Base-by-base conservation (phyloP, 192 early-diverging fungal genomes). In the Jimgerdemannia lactiflua region DNA sequence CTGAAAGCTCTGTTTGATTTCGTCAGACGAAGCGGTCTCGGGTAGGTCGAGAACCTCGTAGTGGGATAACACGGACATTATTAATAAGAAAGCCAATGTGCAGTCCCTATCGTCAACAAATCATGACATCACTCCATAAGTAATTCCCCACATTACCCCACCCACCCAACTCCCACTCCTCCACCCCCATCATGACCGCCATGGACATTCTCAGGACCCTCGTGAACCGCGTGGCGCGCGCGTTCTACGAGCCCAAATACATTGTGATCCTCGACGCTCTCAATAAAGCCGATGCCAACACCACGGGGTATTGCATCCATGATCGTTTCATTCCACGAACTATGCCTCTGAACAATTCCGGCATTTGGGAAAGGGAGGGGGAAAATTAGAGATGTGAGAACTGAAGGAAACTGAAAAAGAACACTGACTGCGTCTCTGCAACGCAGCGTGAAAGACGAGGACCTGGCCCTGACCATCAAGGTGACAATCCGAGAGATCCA, bases 181-280 rank as follows among this genome's bases (percentile, higher is more conserved):
- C 49, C 49, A 54, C n/a, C n/a, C 29, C 29, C 29, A 59, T 14
- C 6, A 59, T 59, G 19, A 11, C 18, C 29, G 20, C 71, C 81
- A 82, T 64, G 75, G 85, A 76, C 77, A 81, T 90, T 11, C 86
- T 92, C 11, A 86, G 86, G 66, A 77, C 83, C 42, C 85, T 94
- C 43, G 91, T 94, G 43, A 86, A 87, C 64, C 83, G 89, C 71
- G 93, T 94, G n/a, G 87, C 88, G n/a, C 87, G 96, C 59, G 93
- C 93, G 4, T 98, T 95, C 79, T 96, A 95, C 80, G 87, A 93
- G 75, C 89, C 90, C 39, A 83, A 86, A 49, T 90, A 90, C 67
- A 89, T 98, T 77, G 87, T 95, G 65, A 91, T 95, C 14, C 81
- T 98, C 71, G 95, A 96, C 86, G 86, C 91, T 65, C 89, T 98